phyloP scores from a whole-genome alignment of 2,329 filamentous ascomycete genomes.

The Bertia moriformis region DNA sequence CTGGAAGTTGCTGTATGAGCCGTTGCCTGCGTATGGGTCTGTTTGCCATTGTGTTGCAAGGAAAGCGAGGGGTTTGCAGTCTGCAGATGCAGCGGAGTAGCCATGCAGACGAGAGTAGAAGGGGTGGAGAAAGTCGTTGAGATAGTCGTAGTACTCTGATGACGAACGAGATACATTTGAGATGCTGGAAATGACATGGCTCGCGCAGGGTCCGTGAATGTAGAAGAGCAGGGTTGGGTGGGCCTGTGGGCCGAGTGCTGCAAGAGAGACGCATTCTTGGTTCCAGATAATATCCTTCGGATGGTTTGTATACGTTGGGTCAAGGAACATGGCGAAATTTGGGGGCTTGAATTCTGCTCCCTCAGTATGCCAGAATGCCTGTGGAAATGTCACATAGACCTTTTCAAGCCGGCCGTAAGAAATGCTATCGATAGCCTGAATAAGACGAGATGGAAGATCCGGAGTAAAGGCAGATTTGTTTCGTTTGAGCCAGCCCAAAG shows the following conservation, averaged over 20 bases:
- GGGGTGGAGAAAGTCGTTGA: constrained; percentile 58
- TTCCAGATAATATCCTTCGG: constrained; percentile 54
- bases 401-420: constrained; percentile 59
- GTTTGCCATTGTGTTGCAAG: constrained; percentile 65
- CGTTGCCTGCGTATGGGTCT: constrained; percentile 67
- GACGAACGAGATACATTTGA: constrained; percentile 21
- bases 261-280: constrained; percentile 65
- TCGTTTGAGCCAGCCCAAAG: constrained; percentile 54
- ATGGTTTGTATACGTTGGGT: constrained; percentile 49
- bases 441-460: constrained; percentile 37
- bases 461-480: constrained; percentile 45
- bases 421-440: constrained; percentile 45
- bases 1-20: constrained; percentile 78
- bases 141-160: constrained; percentile 31
- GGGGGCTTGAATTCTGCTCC: constrained; percentile 24
- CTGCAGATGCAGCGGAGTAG: constrained; percentile 34
- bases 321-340: constrained; percentile 64
- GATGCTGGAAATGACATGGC: constrained; percentile 31
- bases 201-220: constrained; percentile 49
- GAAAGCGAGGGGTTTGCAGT: constrained; percentile 47
- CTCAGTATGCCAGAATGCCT: constrained; percentile 52
- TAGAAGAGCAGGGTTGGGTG: constrained; percentile 83
- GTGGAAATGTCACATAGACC: constrained; percentile 56
- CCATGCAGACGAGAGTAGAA: constrained; percentile 65
- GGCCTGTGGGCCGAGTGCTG: constrained; percentile 40